Conservation (phyloP, 2,329 filamentous ascomycete species). For the Sporothrix sp. region DNA sequence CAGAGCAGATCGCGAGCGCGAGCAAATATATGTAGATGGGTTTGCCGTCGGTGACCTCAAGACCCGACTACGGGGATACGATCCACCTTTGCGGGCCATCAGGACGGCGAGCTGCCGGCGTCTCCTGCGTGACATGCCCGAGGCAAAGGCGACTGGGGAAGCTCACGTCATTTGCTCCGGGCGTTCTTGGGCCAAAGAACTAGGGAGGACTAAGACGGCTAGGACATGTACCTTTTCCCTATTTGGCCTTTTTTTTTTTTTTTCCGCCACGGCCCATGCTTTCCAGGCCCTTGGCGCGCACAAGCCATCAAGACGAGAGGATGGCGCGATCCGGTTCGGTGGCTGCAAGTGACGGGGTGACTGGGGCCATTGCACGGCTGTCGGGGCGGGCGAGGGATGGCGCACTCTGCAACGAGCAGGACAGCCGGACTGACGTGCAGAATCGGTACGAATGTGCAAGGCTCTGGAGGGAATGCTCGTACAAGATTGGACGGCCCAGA, state of each 20-base stretch:
- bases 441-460: too few relatives aligned
- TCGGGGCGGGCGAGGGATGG: neutral
- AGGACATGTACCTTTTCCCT: neutral
- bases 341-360: neutral
- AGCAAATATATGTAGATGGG: too few relatives aligned
- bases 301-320: too few relatives aligned
- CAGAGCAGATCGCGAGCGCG: too few relatives aligned
- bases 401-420: neutral
- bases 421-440: too few relatives aligned
- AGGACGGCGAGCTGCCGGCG: slow-evolving; percentile 12
- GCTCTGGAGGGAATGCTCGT: too few relatives aligned
- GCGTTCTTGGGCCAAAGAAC: too few relatives aligned
- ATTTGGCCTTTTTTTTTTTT: neutral
- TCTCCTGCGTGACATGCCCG: neutral
- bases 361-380: neutral
- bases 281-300: too few relatives aligned
- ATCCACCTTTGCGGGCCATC: slow-evolving; percentile 2
- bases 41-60: too few relatives aligned
- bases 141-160: neutral
- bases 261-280: too few relatives aligned
- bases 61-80: too few relatives aligned
- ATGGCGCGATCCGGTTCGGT: slow-evolving; percentile 7
- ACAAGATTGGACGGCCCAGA: too few relatives aligned
- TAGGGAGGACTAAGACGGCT: neutral
- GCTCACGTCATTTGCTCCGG: slow-evolving; percentile 2